These are phyloP conservation scores for Syncephalastrum racemosum DNA, from an alignment of 371 early-diverging fungal genomes.

Conservation along the genomic window DNA sequence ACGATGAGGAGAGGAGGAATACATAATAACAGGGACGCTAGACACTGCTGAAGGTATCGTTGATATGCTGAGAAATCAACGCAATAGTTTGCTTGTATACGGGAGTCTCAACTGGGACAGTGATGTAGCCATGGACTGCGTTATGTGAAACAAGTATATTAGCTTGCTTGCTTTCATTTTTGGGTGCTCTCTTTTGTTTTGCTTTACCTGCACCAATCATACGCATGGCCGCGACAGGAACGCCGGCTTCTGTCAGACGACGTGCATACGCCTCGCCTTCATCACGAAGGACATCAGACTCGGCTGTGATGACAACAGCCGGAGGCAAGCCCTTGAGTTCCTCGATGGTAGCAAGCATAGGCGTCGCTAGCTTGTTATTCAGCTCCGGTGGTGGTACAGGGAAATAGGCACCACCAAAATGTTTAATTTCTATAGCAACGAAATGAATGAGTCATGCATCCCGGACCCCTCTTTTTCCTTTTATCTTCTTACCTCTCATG, in stretches of 20 bases:
- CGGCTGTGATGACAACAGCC: constrained; percentile 16
- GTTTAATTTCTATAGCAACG: not conserved
- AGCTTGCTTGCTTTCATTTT: constrained; percentile 2
- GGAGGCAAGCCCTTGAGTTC: constrained; percentile 11
- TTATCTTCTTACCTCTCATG: not conserved
- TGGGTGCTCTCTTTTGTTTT: not conserved
- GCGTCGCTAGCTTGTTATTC: not conserved
- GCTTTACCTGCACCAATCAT: constrained; percentile 15
- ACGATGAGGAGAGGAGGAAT: too few species aligned
- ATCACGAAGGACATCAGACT: constrained; percentile 16
- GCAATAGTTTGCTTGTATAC: constrained; percentile 11
- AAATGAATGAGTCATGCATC: not conserved
- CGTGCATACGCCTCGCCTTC: constrained; percentile 19
- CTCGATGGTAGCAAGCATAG: constrained; percentile 10
- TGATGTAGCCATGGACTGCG: constrained; percentile 20
- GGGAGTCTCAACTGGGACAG: constrained; percentile 11
- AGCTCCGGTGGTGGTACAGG: constrained; percentile 1
- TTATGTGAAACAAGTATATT: not conserved
- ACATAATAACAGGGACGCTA: too few species aligned
- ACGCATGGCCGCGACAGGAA: constrained; percentile 10
- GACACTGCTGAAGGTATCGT: constrained; percentile 4
- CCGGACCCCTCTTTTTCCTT: not conserved
- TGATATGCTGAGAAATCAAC: constrained; percentile 11
- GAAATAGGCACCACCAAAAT: constrained; percentile 11
- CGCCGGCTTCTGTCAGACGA: constrained; percentile 14